These are phyloP conservation scores for Meira miltonrushii DNA, from an alignment of 1,284 basidiomycete genomes.

Conservation along the genomic window DNA sequence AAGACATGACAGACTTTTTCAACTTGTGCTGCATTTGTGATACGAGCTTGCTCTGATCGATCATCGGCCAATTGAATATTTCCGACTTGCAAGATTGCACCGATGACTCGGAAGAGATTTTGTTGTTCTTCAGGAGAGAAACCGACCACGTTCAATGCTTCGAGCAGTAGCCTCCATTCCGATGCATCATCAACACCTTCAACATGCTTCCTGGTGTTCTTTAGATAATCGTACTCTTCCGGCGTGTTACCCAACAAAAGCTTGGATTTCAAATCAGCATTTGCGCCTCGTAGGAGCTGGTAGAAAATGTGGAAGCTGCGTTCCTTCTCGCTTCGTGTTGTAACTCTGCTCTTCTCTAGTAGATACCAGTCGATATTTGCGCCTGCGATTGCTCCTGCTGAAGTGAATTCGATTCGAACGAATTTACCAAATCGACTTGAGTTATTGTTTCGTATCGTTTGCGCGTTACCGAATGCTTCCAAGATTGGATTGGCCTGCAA, in stretches of 20 bases:
- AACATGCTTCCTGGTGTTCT: slow-evolving; percentile 79
- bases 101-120: slow-evolving; percentile 88
- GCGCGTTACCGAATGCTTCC: slow-evolving; percentile 97
- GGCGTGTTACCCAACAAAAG: slow-evolving; percentile 67
- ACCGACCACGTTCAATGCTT: slow-evolving; percentile 78
- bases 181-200: slow-evolving; percentile 89
- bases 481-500: slow-evolving; percentile 96
- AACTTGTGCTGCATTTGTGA: slow-evolving; percentile 55
- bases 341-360: slow-evolving; percentile 90
- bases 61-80: slow-evolving; percentile 81
- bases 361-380: slow-evolving; percentile 99
- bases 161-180: slow-evolving; percentile 79
- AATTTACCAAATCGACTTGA: slow-evolving; percentile 97
- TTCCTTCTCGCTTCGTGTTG: slow-evolving; percentile 58
- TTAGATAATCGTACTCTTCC: slow-evolving; percentile 84
- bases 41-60: slow-evolving; percentile 78
- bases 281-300: slow-evolving; percentile 60
- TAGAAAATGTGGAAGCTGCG: slow-evolving; percentile 97
- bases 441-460: slow-evolving; percentile 97
- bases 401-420: slow-evolving; percentile 89
- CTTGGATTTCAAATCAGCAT: slow-evolving; percentile 54
- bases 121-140: slow-evolving; percentile 79
- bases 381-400: slow-evolving; percentile 89
- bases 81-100: slow-evolving; percentile 89
- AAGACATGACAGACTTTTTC: slow-evolving; percentile 90